Evolutionary conservation across 352 stramenopile species (phyloP).

Genomic region (Blastocystis sp.): DNA sequence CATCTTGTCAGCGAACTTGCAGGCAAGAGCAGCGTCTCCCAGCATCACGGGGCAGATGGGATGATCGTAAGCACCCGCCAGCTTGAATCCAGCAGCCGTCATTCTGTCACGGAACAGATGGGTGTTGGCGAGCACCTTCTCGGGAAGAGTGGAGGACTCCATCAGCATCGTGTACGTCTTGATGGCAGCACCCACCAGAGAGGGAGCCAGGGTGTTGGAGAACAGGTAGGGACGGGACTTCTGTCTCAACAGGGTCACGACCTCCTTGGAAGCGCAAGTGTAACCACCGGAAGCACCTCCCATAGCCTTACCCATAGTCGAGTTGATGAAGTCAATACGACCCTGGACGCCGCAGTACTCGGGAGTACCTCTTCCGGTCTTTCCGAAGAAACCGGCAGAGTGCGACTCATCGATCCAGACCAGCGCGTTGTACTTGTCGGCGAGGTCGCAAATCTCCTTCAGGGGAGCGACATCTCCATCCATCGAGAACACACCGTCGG

Average conservation of each 20-base stretch:
- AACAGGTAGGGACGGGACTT: conserved; percentile 80
- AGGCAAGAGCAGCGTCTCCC: conserved; percentile 75
- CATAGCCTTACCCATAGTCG: conserved; percentile 80
- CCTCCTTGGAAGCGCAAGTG: conserved; percentile 64
- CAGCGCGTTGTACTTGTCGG: conserved; percentile 79
- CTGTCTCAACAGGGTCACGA: conserved; percentile 78
- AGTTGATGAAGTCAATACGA: conserved; percentile 82
- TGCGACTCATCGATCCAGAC: conserved; percentile 85
- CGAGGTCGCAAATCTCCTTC: conserved; percentile 74
- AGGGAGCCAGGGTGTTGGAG: conserved; percentile 78
- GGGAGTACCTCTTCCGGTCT: conserved; percentile 76
- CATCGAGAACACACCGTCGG: conserved; percentile 85
- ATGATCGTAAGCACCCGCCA: conserved; percentile 71
- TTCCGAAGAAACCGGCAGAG: conserved; percentile 80
- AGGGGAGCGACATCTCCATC: conserved; percentile 81
- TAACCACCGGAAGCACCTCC: conserved; percentile 80
- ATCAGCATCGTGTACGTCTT: conserved; percentile 82
- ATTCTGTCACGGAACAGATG: conserved; percentile 79
- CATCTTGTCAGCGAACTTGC: conserved; percentile 77
- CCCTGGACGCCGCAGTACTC: conserved; percentile 77
- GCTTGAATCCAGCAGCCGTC: conserved; percentile 74
- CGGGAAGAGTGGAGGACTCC: conserved; percentile 66
- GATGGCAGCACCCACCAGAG: conserved; percentile 77
- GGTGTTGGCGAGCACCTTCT: conserved; percentile 76
- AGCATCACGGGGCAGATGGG: conserved; percentile 81